Conservation (phyloP, 2,329 filamentous ascomycete genomes). For the Ophioceras dolichostomum region DNA sequence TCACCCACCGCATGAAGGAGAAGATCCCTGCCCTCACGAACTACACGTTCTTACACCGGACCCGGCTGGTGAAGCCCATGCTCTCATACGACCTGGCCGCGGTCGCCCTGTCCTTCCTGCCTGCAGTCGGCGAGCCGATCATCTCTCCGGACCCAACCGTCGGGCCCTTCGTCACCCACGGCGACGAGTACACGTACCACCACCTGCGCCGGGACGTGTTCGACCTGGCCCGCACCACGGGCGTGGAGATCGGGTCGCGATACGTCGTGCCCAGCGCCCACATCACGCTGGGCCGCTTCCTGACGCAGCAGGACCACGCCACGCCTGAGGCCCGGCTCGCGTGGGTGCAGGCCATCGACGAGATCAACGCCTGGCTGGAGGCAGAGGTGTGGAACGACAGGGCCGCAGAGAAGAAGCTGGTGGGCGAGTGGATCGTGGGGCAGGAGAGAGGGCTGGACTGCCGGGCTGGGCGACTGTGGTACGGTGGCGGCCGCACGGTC, state of each 20-base stretch:
- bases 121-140: conserved; percentile 52
- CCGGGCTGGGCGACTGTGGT: conserved; percentile 70
- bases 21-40: conserved; percentile 48
- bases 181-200: conserved; percentile 72
- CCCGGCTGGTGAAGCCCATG: conserved; percentile 69
- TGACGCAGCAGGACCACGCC: conserved; percentile 53
- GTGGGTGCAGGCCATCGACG: conserved; percentile 62
- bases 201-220: conserved; percentile 76
- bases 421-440: conserved; percentile 77
- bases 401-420: conserved; percentile 21
- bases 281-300: conserved; percentile 74
- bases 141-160: conserved; percentile 25
- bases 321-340: conserved; percentile 42
- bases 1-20: conserved; percentile 46
- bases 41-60: conserved; percentile 47
- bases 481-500: conserved; percentile 68
- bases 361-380: conserved; percentile 65
- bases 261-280: conserved; percentile 88
- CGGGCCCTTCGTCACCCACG: conserved; percentile 16
- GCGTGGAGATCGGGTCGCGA: conserved; percentile 60
- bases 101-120: conserved; percentile 76
- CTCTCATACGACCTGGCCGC: conserved; percentile 78
- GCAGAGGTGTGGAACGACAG: conserved; percentile 53
- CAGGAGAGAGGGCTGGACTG: conserved; percentile 71
- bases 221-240: conserved; percentile 43